phyloP scores from a whole-genome alignment of 257 asterid species.

The Schizonepeta tenuifolia region DNA sequence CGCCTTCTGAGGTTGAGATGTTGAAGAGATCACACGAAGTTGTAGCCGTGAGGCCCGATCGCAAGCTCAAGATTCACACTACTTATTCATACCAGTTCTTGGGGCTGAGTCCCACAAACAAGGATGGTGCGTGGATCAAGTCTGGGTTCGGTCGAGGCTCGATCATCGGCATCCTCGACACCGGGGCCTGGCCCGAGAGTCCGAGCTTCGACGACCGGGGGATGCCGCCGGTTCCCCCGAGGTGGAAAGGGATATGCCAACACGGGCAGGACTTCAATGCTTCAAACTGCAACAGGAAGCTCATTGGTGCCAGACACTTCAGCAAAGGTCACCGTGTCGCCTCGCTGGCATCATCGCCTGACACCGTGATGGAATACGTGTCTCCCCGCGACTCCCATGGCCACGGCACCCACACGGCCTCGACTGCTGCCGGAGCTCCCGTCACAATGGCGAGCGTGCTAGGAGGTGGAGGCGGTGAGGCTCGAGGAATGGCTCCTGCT shows the following conservation, averaged over 20 bases:
- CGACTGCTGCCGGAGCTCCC: slow-evolving; percentile 73
- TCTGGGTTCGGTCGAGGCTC: slow-evolving; percentile 77
- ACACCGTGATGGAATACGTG: slow-evolving; percentile 50
- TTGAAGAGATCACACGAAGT: slow-evolving; percentile 51
- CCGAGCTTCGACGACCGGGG: slow-evolving; percentile 79
- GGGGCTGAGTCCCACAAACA: slow-evolving; percentile 56
- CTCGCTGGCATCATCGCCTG: slow-evolving; percentile 45
- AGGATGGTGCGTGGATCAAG: slow-evolving; percentile 63
- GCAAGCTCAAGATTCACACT: slow-evolving; percentile 63
- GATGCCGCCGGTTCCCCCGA: slow-evolving; percentile 73
- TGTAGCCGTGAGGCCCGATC: slow-evolving; percentile 67
- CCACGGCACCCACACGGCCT: slow-evolving; percentile 89
- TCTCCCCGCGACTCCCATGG: slow-evolving; percentile 90
- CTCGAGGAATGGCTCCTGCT: slow-evolving; percentile 84
- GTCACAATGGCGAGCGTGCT: slow-evolving; percentile 61
- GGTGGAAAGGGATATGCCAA: slow-evolving; percentile 85
- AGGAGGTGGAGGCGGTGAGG: slow-evolving; percentile 74
- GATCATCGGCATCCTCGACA: slow-evolving; percentile 82
- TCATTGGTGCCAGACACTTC: slow-evolving; percentile 82
- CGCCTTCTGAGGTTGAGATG: slow-evolving; percentile 48
- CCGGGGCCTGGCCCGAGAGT: slow-evolving; percentile 92
- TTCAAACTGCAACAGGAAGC: slow-evolving; percentile 68
- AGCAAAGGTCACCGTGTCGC: slow-evolving; percentile 80
- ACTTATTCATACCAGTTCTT: slow-evolving; percentile 83
- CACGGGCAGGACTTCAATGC: slow-evolving; percentile 58